These are phyloP conservation scores for Teunomyces funiuensis DNA, from an alignment of 805 yeast species.

Conservation along the genomic window DNA sequence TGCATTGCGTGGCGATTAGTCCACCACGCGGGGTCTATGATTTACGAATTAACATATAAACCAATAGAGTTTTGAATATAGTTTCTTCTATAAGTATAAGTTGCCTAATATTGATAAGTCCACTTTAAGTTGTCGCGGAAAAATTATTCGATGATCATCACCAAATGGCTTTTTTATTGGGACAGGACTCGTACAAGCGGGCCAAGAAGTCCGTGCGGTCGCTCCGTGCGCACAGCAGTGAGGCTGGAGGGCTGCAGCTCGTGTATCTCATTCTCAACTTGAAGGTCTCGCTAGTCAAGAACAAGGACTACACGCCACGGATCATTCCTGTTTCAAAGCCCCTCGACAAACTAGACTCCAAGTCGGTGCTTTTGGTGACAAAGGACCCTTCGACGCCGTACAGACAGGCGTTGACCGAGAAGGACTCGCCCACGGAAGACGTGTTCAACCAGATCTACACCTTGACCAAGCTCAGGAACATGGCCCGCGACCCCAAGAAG, in stretches of 20 bases:
- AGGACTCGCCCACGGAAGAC: slow-evolving; percentile 58
- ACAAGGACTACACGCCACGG: slow-evolving; percentile 54
- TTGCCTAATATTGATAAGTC: too few relatives aligned
- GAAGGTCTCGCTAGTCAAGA: slow-evolving; percentile 40
- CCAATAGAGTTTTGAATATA: not conserved
- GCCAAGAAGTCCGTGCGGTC: slow-evolving; percentile 15
- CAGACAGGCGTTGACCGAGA: slow-evolving; percentile 46
- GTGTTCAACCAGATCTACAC: slow-evolving; percentile 60
- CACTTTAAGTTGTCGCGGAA: too few relatives aligned
- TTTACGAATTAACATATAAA: not conserved
- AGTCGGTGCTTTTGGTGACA: slow-evolving; percentile 60
- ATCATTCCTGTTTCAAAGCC: slow-evolving; percentile 58
- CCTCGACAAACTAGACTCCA: slow-evolving; percentile 48
- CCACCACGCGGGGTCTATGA: not conserved
- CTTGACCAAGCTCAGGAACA: slow-evolving; percentile 52
- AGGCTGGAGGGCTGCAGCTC: slow-evolving; percentile 29
- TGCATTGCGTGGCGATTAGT: slow-evolving; percentile 72
- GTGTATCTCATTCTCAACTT: slow-evolving; percentile 50
- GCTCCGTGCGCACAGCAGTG: slow-evolving; percentile 16
- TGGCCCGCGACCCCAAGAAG: slow-evolving; percentile 44
- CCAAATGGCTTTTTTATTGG: slow-evolving; percentile 14
- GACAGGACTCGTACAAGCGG: slow-evolving; percentile 14
- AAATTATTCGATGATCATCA: not conserved
- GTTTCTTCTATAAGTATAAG: too few relatives aligned
- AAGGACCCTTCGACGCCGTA: slow-evolving; percentile 70